Base-by-base conservation (phyloP, 2,329 filamentous ascomycete genomes). In the Aureobasidium zeae region DNA sequence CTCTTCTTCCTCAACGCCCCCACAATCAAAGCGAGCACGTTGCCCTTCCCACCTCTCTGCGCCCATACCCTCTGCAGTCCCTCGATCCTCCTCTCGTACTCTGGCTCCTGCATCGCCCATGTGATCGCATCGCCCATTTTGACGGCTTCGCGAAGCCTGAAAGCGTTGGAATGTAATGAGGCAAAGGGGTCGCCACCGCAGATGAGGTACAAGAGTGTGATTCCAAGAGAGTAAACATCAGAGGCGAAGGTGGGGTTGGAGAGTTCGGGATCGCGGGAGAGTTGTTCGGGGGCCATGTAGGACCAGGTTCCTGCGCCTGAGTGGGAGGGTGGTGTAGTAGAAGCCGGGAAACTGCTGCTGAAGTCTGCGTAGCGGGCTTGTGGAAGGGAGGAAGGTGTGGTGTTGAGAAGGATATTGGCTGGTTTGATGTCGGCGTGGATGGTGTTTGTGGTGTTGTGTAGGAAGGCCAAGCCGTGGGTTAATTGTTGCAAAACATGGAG, bases 381-480 rank as follows among this genome's bases (percentile, higher is more conserved):
- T 3, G 53, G 48, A 11, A 48, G 48, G 22, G 52, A 24, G 4
- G 21, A 13, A 49, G 28, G 51, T 46, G 11, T 55, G 51, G 56
- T 48, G 43, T 48, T 52, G 38, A 67, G 52, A 25, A 71, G 59
- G 32, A 71, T 61, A 52, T 71, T 71, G 2, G 59, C 60, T 1
- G 68, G 66, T 52, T 71, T 71, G 55, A 70, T 63, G 46, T 71
- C 68, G 4, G 64, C 67, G 45, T 66, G 63, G 2, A 66, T 57
- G 36, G 67, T 61, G 16, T 56, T 57, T 15, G 25, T 22, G 19
- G 60, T 57, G 6, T 53, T 46, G 44, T 67, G 61, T 44, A 71
- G 51, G 59, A 67, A 70, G 3, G 57, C 57, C 3, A 71, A 55
- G 15, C 64, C 65, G 26, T 54, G 52, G 21, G 68, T 55, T 5